Evolutionary conservation across 2,329 filamentous ascomycete species (phyloP).

Genomic region (Phoma herbarum): DNA sequence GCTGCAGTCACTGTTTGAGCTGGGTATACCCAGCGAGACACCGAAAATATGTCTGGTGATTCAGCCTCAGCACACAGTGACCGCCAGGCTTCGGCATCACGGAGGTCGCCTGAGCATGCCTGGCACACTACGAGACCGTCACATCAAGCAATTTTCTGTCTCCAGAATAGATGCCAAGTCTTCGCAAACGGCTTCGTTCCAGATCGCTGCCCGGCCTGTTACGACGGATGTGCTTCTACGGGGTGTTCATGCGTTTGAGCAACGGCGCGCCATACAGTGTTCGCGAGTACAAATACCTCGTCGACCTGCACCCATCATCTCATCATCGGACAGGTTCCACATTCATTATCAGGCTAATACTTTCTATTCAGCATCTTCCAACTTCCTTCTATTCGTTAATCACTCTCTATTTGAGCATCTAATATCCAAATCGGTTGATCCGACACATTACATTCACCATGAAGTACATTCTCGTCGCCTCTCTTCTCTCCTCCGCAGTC

Average conservation of each 20-base stretch:
- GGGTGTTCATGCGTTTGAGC: constrained; percentile 18
- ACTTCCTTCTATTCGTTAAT: constrained; percentile 17
- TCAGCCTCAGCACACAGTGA: constrained; percentile 13
- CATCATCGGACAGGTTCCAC: constrained; percentile 43
- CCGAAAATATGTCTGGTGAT: constrained; percentile 18
- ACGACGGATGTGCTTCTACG: constrained; percentile 13
- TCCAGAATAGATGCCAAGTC: constrained; percentile 32
- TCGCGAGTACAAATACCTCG: constrained; percentile 36
- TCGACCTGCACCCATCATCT: constrained; percentile 19
- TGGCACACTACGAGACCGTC: constrained; percentile 25
- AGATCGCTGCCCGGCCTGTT: constrained; percentile 11
- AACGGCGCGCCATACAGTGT: neutral
- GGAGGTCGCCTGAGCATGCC: constrained; percentile 5
- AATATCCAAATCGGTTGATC: constrained; percentile 31
- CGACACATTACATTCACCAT: constrained; percentile 37
- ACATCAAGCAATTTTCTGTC: constrained; percentile 28
- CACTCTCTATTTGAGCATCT: constrained; percentile 18
- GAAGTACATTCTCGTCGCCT: constrained; percentile 49
- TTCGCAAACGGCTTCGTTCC: constrained; percentile 21
- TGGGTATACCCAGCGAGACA: constrained; percentile 24
- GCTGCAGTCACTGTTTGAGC: constrained; percentile 6
- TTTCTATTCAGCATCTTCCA: constrained; percentile 32
- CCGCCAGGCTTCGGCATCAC: constrained; percentile 14
- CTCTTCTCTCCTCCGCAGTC: constrained; percentile 44
- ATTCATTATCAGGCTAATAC: constrained; percentile 39